Conservation (phyloP, 2,329 filamentous ascomycete genomes). For the Scleromitrula shiraiana region DNA sequence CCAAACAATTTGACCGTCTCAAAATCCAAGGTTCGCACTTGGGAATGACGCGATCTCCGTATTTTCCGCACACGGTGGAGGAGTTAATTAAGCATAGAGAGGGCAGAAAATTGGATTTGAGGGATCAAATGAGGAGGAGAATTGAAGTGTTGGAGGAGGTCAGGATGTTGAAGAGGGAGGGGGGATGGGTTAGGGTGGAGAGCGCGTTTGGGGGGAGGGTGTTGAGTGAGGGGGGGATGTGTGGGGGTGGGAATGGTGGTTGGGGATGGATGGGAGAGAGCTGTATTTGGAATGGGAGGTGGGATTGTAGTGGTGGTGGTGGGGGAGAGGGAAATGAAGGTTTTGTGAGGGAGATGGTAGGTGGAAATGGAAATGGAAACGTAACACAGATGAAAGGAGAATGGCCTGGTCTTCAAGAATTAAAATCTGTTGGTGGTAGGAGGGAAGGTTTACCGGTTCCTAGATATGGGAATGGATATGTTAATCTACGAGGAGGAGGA, state of each 20-base stretch:
- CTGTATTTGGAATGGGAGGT: neutral
- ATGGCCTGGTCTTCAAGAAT: too few relatives aligned
- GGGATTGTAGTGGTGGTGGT: neutral
- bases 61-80: neutral
- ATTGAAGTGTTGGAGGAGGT: conserved; percentile 1
- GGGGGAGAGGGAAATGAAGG: too few relatives aligned
- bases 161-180: neutral
- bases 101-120: neutral
- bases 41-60: neutral
- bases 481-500: too few relatives aligned
- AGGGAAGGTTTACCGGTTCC: too few relatives aligned
- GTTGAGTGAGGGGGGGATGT: neutral
- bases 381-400: too few relatives aligned
- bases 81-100: conserved; percentile 1
- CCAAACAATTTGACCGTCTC: neutral
- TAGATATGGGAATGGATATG: too few relatives aligned
- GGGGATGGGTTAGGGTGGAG: neutral
- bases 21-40: neutral
- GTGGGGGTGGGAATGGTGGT: neutral
- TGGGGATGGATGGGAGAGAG: neutral
- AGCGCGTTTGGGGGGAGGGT: neutral
- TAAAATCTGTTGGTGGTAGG: too few relatives aligned
- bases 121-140: neutral
- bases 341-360: neutral
- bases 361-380: neutral